Conservation (phyloP, 495 filamentous ascomycete species). For the Penicillium chermesinum region DNA sequence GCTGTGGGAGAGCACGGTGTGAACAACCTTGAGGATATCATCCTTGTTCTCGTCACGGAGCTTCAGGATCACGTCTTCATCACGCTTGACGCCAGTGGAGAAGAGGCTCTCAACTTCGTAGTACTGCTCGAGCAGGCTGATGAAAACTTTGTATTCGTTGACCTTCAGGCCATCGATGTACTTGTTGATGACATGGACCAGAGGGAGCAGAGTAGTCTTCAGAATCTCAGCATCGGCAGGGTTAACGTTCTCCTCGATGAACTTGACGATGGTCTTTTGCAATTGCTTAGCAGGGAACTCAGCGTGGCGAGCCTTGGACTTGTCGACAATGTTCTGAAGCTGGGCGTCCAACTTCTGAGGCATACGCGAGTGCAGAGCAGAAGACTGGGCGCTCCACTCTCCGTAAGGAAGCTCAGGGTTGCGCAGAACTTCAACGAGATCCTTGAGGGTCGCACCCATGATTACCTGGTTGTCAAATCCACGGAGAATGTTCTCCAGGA, state of each 20-base stretch:
- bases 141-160: constrained; percentile 82
- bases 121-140: constrained; percentile 71
- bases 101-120: constrained; percentile 79
- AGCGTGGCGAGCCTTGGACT: constrained; percentile 62
- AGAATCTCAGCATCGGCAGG: constrained; percentile 65
- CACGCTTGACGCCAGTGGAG: constrained; percentile 74
- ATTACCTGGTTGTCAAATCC: constrained; percentile 98
- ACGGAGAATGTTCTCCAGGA: constrained; percentile 81
- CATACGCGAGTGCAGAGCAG: constrained; percentile 93
- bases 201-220: constrained; percentile 67
- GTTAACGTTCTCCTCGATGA: constrained; percentile 80
- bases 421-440: constrained; percentile 83
- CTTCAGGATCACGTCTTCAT: constrained; percentile 91
- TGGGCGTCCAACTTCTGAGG: constrained; percentile 81
- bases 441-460: constrained; percentile 83
- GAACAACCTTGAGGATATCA: constrained; percentile 73
- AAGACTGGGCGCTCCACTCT: constrained; percentile 92
- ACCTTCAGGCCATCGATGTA: constrained; percentile 87
- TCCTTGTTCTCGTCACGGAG: constrained; percentile 96
- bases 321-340: constrained; percentile 79
- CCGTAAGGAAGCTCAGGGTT: constrained; percentile 89
- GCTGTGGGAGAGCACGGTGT: constrained; percentile 90
- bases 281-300: constrained; percentile 94
- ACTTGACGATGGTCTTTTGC: constrained; percentile 74
- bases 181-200: constrained; percentile 72